Conservation (phyloP, 2,329 filamentous ascomycete species). For the Fusarium decemcellulare region DNA sequence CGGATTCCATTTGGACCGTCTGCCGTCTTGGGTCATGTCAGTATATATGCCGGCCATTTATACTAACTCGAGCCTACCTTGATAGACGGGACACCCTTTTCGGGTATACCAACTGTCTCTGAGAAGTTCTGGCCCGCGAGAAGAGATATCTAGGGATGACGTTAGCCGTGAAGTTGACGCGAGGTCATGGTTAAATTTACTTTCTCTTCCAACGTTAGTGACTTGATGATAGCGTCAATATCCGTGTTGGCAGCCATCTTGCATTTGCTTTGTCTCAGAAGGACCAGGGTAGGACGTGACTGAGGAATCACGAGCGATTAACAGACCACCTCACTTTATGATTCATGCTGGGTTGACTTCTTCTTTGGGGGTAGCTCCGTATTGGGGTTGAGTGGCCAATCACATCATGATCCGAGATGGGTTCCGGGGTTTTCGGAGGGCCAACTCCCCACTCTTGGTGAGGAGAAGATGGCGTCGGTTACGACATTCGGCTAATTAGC, state of each 20-base stretch:
- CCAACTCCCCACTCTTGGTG: background rate
- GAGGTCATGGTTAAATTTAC: background rate
- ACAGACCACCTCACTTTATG: conserved; percentile 5
- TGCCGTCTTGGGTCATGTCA: conserved; percentile 28
- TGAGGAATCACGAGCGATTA: background rate
- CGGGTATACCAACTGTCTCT: conserved; percentile 32
- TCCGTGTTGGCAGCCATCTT: conserved; percentile 22
- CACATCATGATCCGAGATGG: background rate
- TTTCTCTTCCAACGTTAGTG: conserved; percentile 40
- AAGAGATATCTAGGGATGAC: conserved; percentile 30
- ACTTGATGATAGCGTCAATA: conserved; percentile 24
- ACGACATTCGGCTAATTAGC: conserved; percentile 2
- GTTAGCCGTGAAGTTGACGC: background rate
- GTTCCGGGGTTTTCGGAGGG: background rate
- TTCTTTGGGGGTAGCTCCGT: background rate
- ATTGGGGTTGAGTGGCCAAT: background rate
- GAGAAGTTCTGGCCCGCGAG: conserved; percentile 44
- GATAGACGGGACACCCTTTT: conserved; percentile 39
- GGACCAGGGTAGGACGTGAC: background rate
- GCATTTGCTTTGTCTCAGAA: background rate
- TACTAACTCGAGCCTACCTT: conserved; percentile 11
- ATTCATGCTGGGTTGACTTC: background rate
- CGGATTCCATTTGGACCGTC: conserved; percentile 55
- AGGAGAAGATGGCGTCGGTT: conserved; percentile 5
- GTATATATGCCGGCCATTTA: fast-evolving